A percentile compares a stretch with the other conserved stretches of the same genome.
phyloP scores from a whole-genome alignment of 345 rosid species.

The Erodium maritimum region DNA sequence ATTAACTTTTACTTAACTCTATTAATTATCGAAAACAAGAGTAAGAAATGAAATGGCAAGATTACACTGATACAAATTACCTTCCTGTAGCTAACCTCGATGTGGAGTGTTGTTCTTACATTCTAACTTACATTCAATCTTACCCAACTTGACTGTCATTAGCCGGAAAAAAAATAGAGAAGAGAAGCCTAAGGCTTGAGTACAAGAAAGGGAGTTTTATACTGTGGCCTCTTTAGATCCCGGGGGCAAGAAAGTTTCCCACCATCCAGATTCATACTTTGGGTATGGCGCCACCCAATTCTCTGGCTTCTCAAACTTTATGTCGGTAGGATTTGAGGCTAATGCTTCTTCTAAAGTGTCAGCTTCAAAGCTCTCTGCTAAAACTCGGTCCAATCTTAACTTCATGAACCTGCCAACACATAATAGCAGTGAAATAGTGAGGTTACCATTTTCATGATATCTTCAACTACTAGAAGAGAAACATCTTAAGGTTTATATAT shows the following conservation, averaged over 20 bases:
- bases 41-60: not conserved
- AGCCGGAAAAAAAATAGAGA: not conserved
- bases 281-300: slow-evolving; percentile 92
- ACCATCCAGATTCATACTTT: slow-evolving; percentile 89
- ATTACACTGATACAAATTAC: not conserved
- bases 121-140: not conserved
- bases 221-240: slow-evolving; percentile 38
- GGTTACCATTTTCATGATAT: not conserved
- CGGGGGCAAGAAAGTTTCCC: slow-evolving; percentile 72
- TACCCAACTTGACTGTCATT: not conserved
- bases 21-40: too few species aligned
- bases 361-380: slow-evolving; percentile 62
- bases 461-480: not conserved
- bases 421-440: too few species aligned
- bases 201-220: slow-evolving; percentile 12
- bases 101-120: not conserved
- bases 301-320: slow-evolving; percentile 69
- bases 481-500: not conserved
- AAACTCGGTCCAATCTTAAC: slow-evolving; percentile 86
- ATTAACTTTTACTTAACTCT: too few species aligned
- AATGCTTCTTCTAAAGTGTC: slow-evolving; percentile 61
- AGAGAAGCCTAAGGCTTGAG: slow-evolving; percentile 3
- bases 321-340: slow-evolving; percentile 51
- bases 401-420: slow-evolving; percentile 73
- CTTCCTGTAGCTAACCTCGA: not conserved